Percentiles rank a stretch among this genome's conserved stretches.
Evolutionary conservation across 306 rosid species (phyloP).

Genomic region (Inga laurina): DNA sequence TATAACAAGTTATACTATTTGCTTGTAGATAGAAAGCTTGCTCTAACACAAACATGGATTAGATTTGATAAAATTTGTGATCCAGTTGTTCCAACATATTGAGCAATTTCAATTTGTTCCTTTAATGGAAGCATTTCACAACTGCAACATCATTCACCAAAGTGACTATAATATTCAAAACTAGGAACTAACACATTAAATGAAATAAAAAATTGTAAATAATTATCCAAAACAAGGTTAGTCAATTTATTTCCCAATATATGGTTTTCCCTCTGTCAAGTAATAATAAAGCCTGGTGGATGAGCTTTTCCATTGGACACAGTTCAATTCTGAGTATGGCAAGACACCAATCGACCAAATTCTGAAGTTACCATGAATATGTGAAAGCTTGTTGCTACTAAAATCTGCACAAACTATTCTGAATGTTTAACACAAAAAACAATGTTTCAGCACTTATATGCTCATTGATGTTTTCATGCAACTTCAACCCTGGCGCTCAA

Average conservation of each 20-base stretch:
- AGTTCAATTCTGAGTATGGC: no score
- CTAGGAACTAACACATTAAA: conserved; percentile 13
- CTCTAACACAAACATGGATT: conserved; percentile 72
- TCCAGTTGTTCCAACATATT: conserved; percentile 87
- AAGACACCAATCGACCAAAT: conserved; percentile 86
- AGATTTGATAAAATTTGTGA: conserved; percentile 82
- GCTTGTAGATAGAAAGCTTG: conserved; percentile 48
- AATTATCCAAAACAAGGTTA: neutral
- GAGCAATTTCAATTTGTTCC: conserved; percentile 88
- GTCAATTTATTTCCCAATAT: neutral
- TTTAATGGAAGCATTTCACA: conserved; percentile 93
- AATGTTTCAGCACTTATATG: conserved; percentile 80
- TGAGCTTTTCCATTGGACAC: no score
- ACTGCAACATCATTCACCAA: conserved; percentile 49
- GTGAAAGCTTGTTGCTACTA: conserved; percentile 81
- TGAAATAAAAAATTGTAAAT: neutral
- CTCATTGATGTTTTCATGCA: conserved; percentile 84
- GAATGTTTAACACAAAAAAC: conserved; percentile 61
- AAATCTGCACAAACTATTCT: conserved; percentile 59
- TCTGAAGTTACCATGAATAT: conserved; percentile 92
- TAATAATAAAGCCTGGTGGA: neutral
- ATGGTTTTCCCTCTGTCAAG: neutral
- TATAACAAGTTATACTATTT: no score
- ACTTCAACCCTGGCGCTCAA: conserved; percentile 91
- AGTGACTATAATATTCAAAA: conserved; percentile 10